Evolutionary conservation across 768 basidiomycete species (phyloP), one percentile per base, ranked within the genome.

Genomic region (Tubosaeta sp.): DNA sequence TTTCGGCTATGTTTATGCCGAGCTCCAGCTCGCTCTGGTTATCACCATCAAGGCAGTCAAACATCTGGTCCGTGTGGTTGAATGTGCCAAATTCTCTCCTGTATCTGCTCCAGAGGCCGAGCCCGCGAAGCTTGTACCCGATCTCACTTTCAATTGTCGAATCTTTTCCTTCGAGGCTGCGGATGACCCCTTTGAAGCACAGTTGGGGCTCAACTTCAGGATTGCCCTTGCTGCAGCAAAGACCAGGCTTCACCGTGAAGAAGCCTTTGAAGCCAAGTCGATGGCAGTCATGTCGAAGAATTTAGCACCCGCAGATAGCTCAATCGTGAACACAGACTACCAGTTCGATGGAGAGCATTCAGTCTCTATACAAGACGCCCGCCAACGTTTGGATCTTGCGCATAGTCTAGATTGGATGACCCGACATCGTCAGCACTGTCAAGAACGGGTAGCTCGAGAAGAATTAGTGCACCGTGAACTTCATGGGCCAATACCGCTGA

Each of bases 181-280:
- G 21, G 94, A 98, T 65, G 89, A 93, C 59, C 80, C 84, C 1
- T 82, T 96, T 50, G 94, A 98, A 67, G 77, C 80, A 14, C 80
- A 76, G 52, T 69, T 96, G 18, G 87, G 82, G 31, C 73, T 87
- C 9, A 87, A 91, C 27, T 89, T 81, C 76, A 75, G 80, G 52
- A 78, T 82, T 43, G 93, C 91, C 0, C 69, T 79, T 32, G 79
- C 82, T 34, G 93, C 92, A 43, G 83, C 84, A 35, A 78, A 76
- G 46, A 76, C 81, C 13, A 75, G 94, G 27, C 67, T 83, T 40
- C 86, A 84, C 44, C 80, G 92, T 1, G 87, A 93, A 50, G 82
- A 84, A 29, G 90, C 88, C 2, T 95, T 95, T 65, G 71, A 74
- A 13, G 84, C 83, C 6, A 94, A 93, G 64, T 85, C 84, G 14